Base-by-base conservation (phyloP, 2,329 filamentous ascomycete species). In the Ophiostoma sp. region DNA sequence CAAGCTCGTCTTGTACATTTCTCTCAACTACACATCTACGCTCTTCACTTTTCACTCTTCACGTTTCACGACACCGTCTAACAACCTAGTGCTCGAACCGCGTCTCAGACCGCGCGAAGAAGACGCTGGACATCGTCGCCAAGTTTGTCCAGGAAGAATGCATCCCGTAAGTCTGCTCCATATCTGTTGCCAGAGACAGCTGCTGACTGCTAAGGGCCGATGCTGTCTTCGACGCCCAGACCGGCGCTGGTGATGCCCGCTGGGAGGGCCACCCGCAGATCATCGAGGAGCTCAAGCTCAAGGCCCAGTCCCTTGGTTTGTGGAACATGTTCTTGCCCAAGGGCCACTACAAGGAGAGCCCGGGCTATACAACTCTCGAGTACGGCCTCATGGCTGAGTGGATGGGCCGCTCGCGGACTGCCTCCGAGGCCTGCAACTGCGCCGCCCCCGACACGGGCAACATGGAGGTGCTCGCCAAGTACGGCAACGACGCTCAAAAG, bases 261-360 rank as follows among this genome's bases (percentile, higher is more conserved):
- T 98, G 94, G 90, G 85, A 89, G 72, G 80, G 83, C 52, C 90
- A 96, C 77, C 94, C 95, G 0, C 77, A 83, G 58, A 84, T 98
- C 74, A 85, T 99, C 71, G 95, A 99, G 73, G 89, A 95, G 68
- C 85, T 99, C 74, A 98, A 98, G 85, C 82, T 80, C 72, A 91
- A 93, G 78, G 95, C 94, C 62, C 86, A 84, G 76, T 84, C 89
- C 74, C 85, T 97, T 40, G 95, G 94, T 1, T 83, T 99, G 63
- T 99, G 95, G 95, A 99, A 99, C 81, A 90, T 99, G 89, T 99
- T 99, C 83, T 80, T 99, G 73, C 92, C 95, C 72, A 94, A 91
- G 82, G 93, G 89, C 74, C 93, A 97, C 81, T 98, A 97, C 84
- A 92, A 90, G 78, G 92, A 97, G 81, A 96, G 93, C 1, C 93